Base-by-base conservation (phyloP, 1,284 basidiomycete genomes). In the Naganishia sp. region DNA sequence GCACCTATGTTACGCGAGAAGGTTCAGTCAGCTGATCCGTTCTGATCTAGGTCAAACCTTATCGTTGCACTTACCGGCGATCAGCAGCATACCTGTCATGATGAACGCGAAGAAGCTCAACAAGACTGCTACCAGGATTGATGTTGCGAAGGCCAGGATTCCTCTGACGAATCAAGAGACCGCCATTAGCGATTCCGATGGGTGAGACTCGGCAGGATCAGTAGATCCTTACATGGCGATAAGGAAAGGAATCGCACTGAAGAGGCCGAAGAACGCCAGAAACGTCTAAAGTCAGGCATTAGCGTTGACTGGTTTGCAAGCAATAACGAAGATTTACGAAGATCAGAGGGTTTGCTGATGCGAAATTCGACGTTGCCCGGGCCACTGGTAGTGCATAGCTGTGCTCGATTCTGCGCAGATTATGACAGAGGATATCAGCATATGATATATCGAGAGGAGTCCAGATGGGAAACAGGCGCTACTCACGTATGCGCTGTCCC, bases 171-270 rank as follows among this genome's bases (percentile, higher is more conserved):
- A 36, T 28, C 13, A 43, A n/a, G 46, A 42, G 18, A 42, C 18
- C 7, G 36, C 2, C 10, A 55, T 18, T 10, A 13, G 13, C 11
- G 16, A 33, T 36, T 9, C 33, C 21, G 42, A 16, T 10, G 13
- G 25, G 39, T 23, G 23, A n/a, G 28, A 28, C 28, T 28, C 31
- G 25, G 7, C 1, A 3, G 33, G n/a, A 9, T 10, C 2, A 11
- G 39, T 50, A 21, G 5, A 39, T 6, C 23, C 57, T 49, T 2
- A 52, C 59, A 61, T 42, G 39, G 59, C 59, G 10, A 61, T 61
- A 16, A 61, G 25, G 36, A 61, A 11, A 23, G 59, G 59, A 18
- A 61, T 48, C 18, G 48, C 48, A 23, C 59, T 61, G 48, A 61
- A 61, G 44, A 61, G 28, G 21, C 36, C 31, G 39, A 61, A 61